Conservation (phyloP, 352 stramenopile genomes). For the Heterotrichella gracilis region DNA sequence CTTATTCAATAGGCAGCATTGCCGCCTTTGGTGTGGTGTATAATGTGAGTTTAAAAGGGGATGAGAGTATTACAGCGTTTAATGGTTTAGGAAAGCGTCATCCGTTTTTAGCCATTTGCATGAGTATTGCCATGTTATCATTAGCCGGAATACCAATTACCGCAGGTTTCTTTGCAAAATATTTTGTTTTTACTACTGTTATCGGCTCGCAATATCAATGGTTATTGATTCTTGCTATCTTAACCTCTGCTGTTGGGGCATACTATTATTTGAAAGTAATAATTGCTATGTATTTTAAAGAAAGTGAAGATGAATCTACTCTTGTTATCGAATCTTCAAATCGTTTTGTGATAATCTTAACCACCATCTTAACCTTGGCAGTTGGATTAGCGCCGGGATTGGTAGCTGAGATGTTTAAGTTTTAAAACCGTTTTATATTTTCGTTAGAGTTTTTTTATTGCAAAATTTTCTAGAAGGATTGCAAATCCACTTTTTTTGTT, state of each 20-base stretch:
- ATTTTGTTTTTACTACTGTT: slow-evolving; percentile 7
- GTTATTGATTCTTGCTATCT: slow-evolving; percentile 2
- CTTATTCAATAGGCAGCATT: slow-evolving; percentile 13
- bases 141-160: slow-evolving; percentile 11
- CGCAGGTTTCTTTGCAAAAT: slow-evolving; percentile 13
- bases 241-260: background rate
- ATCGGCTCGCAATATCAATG: background rate
- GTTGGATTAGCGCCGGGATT: background rate
- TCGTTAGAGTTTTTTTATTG: background rate
- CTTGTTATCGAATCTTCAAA: background rate
- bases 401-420: slow-evolving; percentile 6
- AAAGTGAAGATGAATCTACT: background rate
- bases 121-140: slow-evolving; percentile 10
- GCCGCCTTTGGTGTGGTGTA: background rate
- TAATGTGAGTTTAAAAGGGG: slow-evolving; percentile 13
- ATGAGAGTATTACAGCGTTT: slow-evolving; percentile 13
- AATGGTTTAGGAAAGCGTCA: slow-evolving; percentile 12
- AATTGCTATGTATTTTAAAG: slow-evolving; percentile 13
- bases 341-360: background rate
- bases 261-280: slow-evolving; percentile 14
- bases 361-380: background rate
- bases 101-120: background rate
- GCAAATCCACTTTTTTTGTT: no score
- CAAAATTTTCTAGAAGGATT: no score
- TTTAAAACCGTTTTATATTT: background rate